Base-by-base conservation (phyloP, 1,284 basidiomycete species). In the Peniophora sp. region DNA sequence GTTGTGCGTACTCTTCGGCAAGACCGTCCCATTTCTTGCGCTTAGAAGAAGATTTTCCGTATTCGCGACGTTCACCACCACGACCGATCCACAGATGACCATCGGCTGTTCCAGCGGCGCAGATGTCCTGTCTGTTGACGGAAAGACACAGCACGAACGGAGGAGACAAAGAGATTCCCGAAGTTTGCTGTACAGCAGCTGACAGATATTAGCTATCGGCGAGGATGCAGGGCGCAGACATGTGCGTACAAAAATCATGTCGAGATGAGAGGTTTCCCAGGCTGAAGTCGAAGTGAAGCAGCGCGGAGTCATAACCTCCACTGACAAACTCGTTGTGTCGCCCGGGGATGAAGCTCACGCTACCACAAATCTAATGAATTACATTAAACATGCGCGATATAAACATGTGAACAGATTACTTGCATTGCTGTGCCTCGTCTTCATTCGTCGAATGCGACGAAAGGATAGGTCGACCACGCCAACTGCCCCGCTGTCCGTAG, bases 61-160 rank as follows among this genome's bases (percentile, higher is more conserved):
- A 12, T 32, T 32, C 27, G 12, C 27, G 27, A 32, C 12, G 6
- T 32, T 84, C 79, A 3, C 86, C 85, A 3, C 85, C 79, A 12
- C 74, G 71, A 11, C 85, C 85, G 22, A 89, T 58, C 71, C 81
- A 81, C 8, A 89, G 58, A 44, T 78, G 77, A 3, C 89, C 89
- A 60, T 89, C 85, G 19, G 85, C 88, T 2, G 81, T 85, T 3
- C 83, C 79, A 8, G 77, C 83, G n/a, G 81, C 85, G 16, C 89
- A 60, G 19, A 81, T 60, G 0, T 83, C 86, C 3, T 68, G 70
- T 1, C 72, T 54, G 2, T 79, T 81, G 20, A 90, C 61, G 0
- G 81, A 70, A 32, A 78, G 65, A 14, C 77, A 80, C 57, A 81
- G 72, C 47, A 90, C 65, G 61, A 90, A 91, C 1, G 87, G 85